A percentile compares a stretch with the other conserved stretches of the same genome.
phyloP scores from a whole-genome alignment of 1,284 basidiomycete genomes.

The Omphalotus olearius region DNA sequence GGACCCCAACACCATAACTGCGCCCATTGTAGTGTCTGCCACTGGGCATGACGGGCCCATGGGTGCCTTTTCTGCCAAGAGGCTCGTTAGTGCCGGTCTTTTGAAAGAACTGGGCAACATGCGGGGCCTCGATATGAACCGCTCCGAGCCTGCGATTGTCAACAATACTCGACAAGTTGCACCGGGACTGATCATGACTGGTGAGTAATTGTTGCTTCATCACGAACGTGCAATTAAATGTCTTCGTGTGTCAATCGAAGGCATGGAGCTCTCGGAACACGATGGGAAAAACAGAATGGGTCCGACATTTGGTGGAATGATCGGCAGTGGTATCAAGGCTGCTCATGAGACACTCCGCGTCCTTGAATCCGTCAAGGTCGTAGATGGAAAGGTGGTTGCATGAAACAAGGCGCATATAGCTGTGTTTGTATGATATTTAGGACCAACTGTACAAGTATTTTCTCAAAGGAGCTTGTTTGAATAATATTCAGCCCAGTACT shows the following conservation, averaged over 20 bases:
- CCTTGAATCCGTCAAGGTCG: conserved; percentile 54
- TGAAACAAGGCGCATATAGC: conserved; percentile 18
- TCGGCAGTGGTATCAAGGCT: conserved; percentile 75
- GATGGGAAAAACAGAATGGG: conserved; percentile 83
- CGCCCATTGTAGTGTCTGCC: conserved; percentile 68
- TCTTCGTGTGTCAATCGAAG: conserved; percentile 28
- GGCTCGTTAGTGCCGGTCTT: conserved; percentile 74
- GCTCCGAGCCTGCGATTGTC: conserved; percentile 73
- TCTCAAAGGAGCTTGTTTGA: too few relatives aligned
- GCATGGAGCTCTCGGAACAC: conserved; percentile 84
- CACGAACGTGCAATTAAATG: background rate
- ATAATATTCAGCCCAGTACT: too few relatives aligned
- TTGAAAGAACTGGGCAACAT: conserved; percentile 80
- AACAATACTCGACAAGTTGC: conserved; percentile 77
- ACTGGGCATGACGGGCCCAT: conserved; percentile 82
- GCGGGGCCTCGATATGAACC: conserved; percentile 76
- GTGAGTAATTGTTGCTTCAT: conserved; percentile 31
- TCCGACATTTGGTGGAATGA: conserved; percentile 81
- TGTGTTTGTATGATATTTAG: too few relatives aligned
- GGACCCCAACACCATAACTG: conserved; percentile 84
- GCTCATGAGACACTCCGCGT: conserved; percentile 70
- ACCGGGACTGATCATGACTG: conserved; percentile 76
- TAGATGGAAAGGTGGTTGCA: conserved; percentile 64
- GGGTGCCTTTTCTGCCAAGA: conserved; percentile 84
- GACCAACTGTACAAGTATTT: too few relatives aligned